phyloP scores from a whole-genome alignment of 768 basidiomycete species.

The Daedaleopsis nitida region DNA sequence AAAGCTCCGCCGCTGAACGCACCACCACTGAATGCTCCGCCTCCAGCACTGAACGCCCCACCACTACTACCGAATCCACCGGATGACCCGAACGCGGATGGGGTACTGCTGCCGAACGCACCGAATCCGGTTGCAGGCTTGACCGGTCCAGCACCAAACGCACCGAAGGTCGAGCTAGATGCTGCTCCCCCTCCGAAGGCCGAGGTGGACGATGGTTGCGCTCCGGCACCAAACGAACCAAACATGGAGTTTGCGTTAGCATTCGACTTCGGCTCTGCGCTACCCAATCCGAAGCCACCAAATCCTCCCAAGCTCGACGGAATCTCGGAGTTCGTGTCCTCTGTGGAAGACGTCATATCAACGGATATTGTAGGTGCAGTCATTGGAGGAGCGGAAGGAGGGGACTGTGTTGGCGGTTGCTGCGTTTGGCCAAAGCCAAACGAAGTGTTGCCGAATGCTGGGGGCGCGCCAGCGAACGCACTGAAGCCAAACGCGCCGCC shows the following conservation, averaged over 20 bases:
- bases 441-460: conserved; percentile 26
- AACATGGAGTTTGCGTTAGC: conserved; percentile 26
- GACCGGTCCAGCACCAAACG: conserved; percentile 12
- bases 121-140: conserved; percentile 33
- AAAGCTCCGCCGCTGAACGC: conserved; percentile 3
- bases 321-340: conserved; percentile 25
- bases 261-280: conserved; percentile 16
- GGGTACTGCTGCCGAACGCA: conserved; percentile 27
- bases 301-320: conserved; percentile 28
- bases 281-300: conserved; percentile 25
- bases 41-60: background rate
- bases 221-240: conserved; percentile 23
- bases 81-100: conserved; percentile 15
- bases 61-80: conserved; percentile 3
- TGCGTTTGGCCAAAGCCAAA: conserved; percentile 17
- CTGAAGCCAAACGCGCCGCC: conserved; percentile 21
- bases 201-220: conserved; percentile 8
- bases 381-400: conserved; percentile 3
- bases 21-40: background rate
- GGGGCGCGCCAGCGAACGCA: conserved; percentile 24
- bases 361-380: conserved; percentile 9
- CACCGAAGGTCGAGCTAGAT: conserved; percentile 12
- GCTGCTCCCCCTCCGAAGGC: conserved; percentile 17
- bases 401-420: background rate
- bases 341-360: conserved; percentile 14